phyloP scores from a whole-genome alignment of 2,329 filamentous ascomycete genomes.

The Didymella glomerata region DNA sequence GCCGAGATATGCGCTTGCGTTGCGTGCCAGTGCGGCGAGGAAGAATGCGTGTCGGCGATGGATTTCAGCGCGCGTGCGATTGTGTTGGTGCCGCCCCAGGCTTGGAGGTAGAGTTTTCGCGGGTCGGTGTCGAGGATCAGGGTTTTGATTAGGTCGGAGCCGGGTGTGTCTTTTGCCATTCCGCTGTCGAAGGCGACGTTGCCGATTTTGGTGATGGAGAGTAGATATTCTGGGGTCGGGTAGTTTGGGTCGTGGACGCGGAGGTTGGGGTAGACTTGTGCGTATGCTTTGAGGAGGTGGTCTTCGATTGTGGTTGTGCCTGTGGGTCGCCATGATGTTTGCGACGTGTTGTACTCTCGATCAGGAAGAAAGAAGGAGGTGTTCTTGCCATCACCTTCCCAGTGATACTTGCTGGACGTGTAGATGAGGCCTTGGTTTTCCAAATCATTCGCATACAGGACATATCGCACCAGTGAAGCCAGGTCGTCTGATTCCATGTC shows the following conservation, averaged over 20 bases:
- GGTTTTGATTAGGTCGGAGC: neutral
- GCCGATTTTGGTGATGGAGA: neutral
- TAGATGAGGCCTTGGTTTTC: neutral
- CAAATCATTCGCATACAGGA: neutral
- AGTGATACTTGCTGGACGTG: neutral
- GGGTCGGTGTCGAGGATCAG: neutral
- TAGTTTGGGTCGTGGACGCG: neutral
- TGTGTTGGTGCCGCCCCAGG: neutral
- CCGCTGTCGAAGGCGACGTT: neutral
- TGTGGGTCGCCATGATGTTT: neutral
- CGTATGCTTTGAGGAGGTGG: neutral
- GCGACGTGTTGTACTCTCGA: neutral
- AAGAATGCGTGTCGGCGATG: neutral
- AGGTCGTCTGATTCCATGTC: neutral
- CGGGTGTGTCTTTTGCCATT: neutral
- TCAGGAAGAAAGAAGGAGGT: neutral
- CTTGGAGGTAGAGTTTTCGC: neutral
- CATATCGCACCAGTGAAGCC: neutral
- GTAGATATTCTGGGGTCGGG: neutral
- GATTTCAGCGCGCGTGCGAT: neutral
- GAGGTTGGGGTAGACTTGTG: neutral
- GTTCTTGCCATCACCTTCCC: neutral
- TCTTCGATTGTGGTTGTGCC: neutral
- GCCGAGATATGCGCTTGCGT: neutral
- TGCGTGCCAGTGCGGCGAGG: neutral